These are phyloP conservation scores for Ceratocystis eucalypticola DNA, from an alignment of 2,329 filamentous ascomycete genomes.

Conservation along the genomic window DNA sequence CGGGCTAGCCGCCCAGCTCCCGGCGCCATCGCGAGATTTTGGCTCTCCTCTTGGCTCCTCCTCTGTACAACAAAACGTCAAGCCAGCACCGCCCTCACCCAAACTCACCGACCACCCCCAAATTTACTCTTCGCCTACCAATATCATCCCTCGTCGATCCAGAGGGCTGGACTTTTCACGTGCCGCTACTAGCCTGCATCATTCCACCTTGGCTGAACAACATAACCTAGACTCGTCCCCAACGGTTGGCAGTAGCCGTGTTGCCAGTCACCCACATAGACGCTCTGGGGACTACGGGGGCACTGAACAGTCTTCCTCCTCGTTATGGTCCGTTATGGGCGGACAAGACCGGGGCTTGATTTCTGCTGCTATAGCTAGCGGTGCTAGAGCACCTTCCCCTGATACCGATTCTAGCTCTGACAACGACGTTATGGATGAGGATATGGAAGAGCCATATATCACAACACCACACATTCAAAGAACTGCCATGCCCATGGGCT, in stretches of 20 bases:
- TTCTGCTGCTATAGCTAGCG: slow-evolving; percentile 67
- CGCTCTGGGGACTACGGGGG: slow-evolving; percentile 36
- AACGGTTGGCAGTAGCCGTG: slow-evolving; percentile 51
- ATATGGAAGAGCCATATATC: slow-evolving; percentile 67
- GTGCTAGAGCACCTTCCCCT: slow-evolving; percentile 51
- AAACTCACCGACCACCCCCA: slow-evolving; percentile 60
- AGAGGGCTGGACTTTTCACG: slow-evolving; percentile 86
- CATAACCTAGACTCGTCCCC: slow-evolving; percentile 85
- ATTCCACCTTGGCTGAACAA: slow-evolving; percentile 81
- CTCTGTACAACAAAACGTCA: neutral
- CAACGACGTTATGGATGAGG: slow-evolving; percentile 57
- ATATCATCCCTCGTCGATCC: slow-evolving; percentile 76
- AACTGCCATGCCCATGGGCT: slow-evolving; percentile 25
- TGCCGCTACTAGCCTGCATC: slow-evolving; percentile 85
- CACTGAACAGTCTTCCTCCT: slow-evolving; percentile 53
- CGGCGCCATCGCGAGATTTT: slow-evolving; percentile 6
- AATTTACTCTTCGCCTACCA: slow-evolving; percentile 75
- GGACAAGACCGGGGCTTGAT: slow-evolving; percentile 56
- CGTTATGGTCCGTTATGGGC: slow-evolving; percentile 57
- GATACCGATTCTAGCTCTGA: slow-evolving; percentile 65
- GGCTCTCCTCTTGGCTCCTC: slow-evolving; percentile 11
- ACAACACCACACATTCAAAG: slow-evolving; percentile 55
- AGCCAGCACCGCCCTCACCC: slow-evolving; percentile 41
- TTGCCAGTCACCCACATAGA: slow-evolving; percentile 42
- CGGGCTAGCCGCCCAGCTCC: slow-evolving; percentile 7